Conservation (phyloP, 2,329 filamentous ascomycete genomes). For the Chalaropsis ovoidea region DNA sequence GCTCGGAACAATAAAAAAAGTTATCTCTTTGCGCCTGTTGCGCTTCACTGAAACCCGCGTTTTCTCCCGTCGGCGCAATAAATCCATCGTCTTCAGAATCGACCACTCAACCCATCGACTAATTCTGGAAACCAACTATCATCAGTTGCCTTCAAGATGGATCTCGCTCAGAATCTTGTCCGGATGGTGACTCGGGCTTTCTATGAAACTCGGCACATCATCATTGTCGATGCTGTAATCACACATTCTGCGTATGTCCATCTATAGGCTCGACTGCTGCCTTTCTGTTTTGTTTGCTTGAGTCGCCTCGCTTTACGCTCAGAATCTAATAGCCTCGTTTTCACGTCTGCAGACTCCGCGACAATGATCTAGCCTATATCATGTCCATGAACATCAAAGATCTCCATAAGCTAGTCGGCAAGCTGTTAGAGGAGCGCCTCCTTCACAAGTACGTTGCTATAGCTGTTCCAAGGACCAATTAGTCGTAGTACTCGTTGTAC, state of each 20-base stretch:
- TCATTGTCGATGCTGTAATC: conserved; percentile 77
- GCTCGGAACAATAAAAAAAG: neutral
- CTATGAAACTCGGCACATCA: conserved; percentile 73
- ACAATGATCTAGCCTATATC: conserved; percentile 77
- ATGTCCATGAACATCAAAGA: conserved; percentile 87
- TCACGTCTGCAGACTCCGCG: conserved; percentile 65
- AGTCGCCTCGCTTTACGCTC: conserved; percentile 41
- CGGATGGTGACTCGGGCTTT: conserved; percentile 79
- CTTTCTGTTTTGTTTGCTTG: neutral
- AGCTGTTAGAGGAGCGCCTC: conserved; percentile 75
- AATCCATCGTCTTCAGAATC: neutral
- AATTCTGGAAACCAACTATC: neutral
- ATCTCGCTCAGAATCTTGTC: conserved; percentile 62
- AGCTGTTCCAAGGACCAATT: conserved; percentile 31
- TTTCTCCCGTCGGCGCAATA: conserved; percentile 3
- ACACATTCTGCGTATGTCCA: conserved; percentile 58
- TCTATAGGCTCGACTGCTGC: neutral
- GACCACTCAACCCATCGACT: neutral
- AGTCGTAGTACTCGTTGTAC: conserved; percentile 43
- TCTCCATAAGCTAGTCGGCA: conserved; percentile 78
- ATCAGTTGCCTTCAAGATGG: conserved; percentile 33
- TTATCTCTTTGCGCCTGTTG: conserved; percentile 12
- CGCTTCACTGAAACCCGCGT: neutral
- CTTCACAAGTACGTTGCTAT: conserved; percentile 46
- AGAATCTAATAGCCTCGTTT: conserved; percentile 50